phyloP scores from a whole-genome alignment of 768 basidiomycete species.

The Suillus placidus region DNA sequence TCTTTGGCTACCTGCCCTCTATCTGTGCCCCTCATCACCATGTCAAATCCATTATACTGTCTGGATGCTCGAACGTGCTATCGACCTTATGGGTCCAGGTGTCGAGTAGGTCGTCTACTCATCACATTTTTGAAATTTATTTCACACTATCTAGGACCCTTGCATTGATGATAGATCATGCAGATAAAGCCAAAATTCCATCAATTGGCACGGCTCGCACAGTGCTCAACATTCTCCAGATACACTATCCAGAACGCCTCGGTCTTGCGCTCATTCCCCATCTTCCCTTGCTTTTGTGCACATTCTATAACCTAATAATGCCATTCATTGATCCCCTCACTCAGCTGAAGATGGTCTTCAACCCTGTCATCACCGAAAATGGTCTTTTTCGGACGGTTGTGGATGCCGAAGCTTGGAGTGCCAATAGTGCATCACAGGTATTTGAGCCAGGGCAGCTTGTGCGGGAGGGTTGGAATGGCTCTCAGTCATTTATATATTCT shows the following conservation, averaged over 20 bases:
- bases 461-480: too few species aligned
- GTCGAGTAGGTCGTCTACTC: constrained; percentile 61
- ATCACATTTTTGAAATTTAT: neutral
- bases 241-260: constrained; percentile 87
- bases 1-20: constrained; percentile 79
- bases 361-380: constrained; percentile 45
- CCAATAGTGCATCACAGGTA: constrained; percentile 30
- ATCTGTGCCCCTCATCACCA: constrained; percentile 59
- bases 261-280: constrained; percentile 75
- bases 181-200: constrained; percentile 66
- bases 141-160: constrained; percentile 50
- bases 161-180: constrained; percentile 76
- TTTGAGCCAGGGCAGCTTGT: too few species aligned
- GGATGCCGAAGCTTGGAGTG: constrained; percentile 18
- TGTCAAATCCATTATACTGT: constrained; percentile 75
- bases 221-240: constrained; percentile 68
- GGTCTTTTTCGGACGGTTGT: constrained; percentile 31
- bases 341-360: constrained; percentile 73
- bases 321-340: constrained; percentile 88
- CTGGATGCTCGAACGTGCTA: constrained; percentile 75
- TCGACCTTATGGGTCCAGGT: constrained; percentile 80
- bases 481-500: too few species aligned
- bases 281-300: constrained; percentile 75
- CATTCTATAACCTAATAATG: constrained; percentile 76
- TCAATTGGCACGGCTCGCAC: constrained; percentile 40